A percentile compares a stretch with the other conserved stretches of the same genome.
Conservation (phyloP, 495 filamentous ascomycete species). For the Aspergillus indologenus region DNA sequence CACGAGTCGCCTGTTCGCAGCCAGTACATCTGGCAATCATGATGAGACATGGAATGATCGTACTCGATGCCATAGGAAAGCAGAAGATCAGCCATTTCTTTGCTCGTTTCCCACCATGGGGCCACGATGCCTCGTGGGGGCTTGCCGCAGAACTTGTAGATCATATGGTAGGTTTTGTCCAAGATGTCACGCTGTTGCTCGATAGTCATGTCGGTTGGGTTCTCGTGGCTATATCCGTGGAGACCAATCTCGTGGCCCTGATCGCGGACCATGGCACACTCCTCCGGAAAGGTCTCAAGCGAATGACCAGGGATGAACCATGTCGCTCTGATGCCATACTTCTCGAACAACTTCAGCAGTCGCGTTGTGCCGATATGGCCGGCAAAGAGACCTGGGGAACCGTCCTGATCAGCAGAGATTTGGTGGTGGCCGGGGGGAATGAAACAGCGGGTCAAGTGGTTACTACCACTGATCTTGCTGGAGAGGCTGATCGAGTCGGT, state of each 20-base stretch:
- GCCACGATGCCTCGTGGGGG: conserved; percentile 67
- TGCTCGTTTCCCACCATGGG: conserved; percentile 64
- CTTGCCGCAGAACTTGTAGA: conserved; percentile 73
- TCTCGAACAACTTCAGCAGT: conserved; percentile 70
- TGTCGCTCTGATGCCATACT: conserved; percentile 77
- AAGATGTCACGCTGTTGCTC: conserved; percentile 74
- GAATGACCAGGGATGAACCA: conserved; percentile 84
- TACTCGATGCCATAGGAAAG: conserved; percentile 69
- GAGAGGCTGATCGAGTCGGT: not conserved
- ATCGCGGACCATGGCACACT: conserved; percentile 70
- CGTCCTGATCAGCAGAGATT: not conserved
- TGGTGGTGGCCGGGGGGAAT: not conserved
- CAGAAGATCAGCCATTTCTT: conserved; percentile 64
- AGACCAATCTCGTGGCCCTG: conserved; percentile 77
- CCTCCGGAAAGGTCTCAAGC: conserved; percentile 74
- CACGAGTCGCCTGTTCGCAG: conserved; percentile 59
- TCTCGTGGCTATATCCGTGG: conserved; percentile 75
- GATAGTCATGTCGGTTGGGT: conserved; percentile 65
- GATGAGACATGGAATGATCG: conserved; percentile 64
- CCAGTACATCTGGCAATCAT: conserved; percentile 66
- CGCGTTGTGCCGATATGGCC: conserved; percentile 70
- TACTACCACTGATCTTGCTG: too few relatives aligned
- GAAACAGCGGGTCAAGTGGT: too few relatives aligned
- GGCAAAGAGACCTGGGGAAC: conserved; percentile 59
- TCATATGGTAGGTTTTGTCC: conserved; percentile 69